These are phyloP conservation scores for Saccharomycopsis oosterbeekiorum DNA, from an alignment of 805 yeast genomes.

Conservation along the genomic window DNA sequence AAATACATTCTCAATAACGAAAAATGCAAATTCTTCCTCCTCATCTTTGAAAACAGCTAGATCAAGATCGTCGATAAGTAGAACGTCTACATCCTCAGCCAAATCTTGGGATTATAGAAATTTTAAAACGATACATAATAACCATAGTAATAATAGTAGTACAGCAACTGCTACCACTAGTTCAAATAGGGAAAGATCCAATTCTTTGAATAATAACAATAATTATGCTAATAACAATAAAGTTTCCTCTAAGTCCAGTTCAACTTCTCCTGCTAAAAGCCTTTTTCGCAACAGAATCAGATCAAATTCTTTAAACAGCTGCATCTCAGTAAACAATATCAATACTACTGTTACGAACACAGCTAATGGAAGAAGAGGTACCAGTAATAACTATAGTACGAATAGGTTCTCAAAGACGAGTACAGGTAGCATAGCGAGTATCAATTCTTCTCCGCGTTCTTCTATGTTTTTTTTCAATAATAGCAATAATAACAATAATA, in stretches of 20 bases:
- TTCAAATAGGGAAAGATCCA: background rate
- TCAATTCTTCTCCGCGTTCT: background rate
- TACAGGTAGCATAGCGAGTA: background rate
- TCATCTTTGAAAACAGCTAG: background rate
- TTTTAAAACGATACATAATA: background rate
- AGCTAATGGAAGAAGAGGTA: background rate
- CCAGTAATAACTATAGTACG: background rate
- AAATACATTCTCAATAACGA: background rate
- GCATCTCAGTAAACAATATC: background rate
- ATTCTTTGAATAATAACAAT: background rate
- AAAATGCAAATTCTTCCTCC: background rate
- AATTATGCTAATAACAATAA: background rate
- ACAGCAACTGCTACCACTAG: background rate
- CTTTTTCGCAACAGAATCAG: slow-evolving; percentile 3
- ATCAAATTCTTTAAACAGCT: slow-evolving; percentile 11
- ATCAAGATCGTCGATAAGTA: background rate
- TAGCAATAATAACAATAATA: background rate
- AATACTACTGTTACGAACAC: background rate
- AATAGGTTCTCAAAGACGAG: background rate
- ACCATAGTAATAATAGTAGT: background rate
- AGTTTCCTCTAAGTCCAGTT: background rate
- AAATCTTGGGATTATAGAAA: background rate
- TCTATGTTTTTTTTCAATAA: background rate
- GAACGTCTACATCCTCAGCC: background rate
- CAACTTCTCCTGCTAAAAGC: background rate